Evolutionary conservation across 768 basidiomycete species (phyloP), one percentile per base, ranked within the genome.

Genomic region (Mrakia blollopis): DNA sequence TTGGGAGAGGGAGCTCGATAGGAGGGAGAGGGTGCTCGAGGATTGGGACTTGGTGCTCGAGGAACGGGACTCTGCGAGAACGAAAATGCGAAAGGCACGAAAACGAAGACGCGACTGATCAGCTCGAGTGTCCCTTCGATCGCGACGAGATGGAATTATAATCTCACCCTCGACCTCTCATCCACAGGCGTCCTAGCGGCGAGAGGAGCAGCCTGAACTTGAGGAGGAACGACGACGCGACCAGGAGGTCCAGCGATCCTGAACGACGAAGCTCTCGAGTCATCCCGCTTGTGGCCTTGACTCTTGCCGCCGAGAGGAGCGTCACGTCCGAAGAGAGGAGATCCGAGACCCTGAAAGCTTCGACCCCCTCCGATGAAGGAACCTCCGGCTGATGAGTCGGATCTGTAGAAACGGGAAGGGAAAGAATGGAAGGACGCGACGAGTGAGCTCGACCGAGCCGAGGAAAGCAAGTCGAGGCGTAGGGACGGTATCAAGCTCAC

Each of bases 301-400:
- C 47, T 3, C 9, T 50, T 50, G 4, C 47, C 47, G 16, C 47
- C 18, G 47, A 50, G 65, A 68, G 35, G 65, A 41, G 18, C 37
- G 65, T 68, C 35, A 2, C 65, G 65, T n/a, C 37, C 14, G 25
- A 68, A 68, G 65, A 68, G 65, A 44, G 65, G 65, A 25, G 65
- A 68, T 32, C 65, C 65, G 35, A 68, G 65, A 18, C 25, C 35
- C 44, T 39, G 35, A 25, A 25, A 14, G 35, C 28, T 28, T 57
- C 25, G 57, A 18, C 18, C 10, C 10, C 57, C 25, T 25, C 57
- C 57, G n/a, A n/a, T 25, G 57, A 16, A 57, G 5, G 65, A 68
- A 6, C 65, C 65, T 25, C 35, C 65, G 37, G 35, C 35, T 1
- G 65, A 68, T 9, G 65, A 68, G 37, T 68, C 65, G 21, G 65